phyloP scores from a whole-genome alignment of 202 grass and related monocot species.

The Carex arenaria region DNA sequence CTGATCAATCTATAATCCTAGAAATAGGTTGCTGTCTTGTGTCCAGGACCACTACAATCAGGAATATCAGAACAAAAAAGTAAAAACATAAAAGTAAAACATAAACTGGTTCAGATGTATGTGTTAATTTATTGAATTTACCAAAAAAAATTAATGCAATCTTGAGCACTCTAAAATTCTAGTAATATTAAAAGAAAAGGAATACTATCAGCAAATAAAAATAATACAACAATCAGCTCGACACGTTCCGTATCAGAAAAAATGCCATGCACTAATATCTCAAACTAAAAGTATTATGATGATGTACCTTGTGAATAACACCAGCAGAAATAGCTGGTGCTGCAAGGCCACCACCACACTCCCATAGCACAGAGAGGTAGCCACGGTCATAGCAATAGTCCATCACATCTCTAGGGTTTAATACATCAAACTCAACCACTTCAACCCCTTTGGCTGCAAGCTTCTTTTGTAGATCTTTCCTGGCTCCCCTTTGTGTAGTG shows the following conservation, averaged over 20 bases:
- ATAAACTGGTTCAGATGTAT: background rate
- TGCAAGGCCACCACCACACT: conserved; percentile 74
- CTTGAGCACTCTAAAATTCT: background rate
- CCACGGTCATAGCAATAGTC: conserved; percentile 85
- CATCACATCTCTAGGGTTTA: conserved; percentile 94
- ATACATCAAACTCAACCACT: conserved; percentile 97
- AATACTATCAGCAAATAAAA: background rate
- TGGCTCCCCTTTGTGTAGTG: conserved; percentile 79
- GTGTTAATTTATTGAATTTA: background rate
- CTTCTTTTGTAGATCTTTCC: conserved; percentile 81
- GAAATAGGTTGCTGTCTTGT: background rate
- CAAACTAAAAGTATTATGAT: background rate
- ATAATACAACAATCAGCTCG: background rate
- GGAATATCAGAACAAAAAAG: background rate
- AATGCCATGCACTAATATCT: background rate
- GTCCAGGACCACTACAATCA: background rate
- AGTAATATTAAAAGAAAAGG: background rate
- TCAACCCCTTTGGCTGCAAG: conserved; percentile 87
- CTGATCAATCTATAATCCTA: background rate
- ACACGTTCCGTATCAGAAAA: background rate
- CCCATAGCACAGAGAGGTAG: conserved; percentile 88
- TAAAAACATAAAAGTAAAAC: too few relatives aligned
- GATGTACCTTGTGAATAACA: conserved; percentile 79
- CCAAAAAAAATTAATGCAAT: background rate
- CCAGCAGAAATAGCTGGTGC: conserved; percentile 84